These are phyloP conservation scores for Porogramme epimiltina DNA, from an alignment of 1,284 basidiomycete genomes.

Conservation along the genomic window DNA sequence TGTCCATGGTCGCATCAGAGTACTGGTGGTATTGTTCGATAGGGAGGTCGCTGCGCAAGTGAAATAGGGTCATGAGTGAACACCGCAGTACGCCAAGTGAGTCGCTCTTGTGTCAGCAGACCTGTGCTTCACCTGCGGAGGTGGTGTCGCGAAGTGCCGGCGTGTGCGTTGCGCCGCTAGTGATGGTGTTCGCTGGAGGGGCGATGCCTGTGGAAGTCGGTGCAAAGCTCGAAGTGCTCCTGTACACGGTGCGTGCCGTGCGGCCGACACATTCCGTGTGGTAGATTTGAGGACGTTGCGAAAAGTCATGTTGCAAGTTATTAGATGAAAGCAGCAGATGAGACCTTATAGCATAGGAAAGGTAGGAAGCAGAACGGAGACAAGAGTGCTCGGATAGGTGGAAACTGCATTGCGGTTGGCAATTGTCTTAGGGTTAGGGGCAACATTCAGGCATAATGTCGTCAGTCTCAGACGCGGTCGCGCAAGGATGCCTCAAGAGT, in stretches of 20 bases:
- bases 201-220: background rate
- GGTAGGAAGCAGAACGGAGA: too few species aligned
- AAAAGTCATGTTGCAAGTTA: too few species aligned
- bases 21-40: conserved; percentile 75
- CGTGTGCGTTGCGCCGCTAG: background rate
- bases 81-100: background rate
- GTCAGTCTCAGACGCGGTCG: too few species aligned
- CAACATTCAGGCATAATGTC: too few species aligned
- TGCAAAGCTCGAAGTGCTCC: conserved; percentile 3
- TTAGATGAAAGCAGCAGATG: too few species aligned
- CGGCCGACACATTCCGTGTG: background rate
- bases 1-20: conserved; percentile 85
- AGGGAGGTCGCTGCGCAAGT: conserved; percentile 44
- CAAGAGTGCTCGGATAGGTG: too few species aligned
- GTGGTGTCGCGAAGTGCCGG: conserved; percentile 33
- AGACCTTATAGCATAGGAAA: too few species aligned
- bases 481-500: too few species aligned
- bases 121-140: conserved; percentile 33
- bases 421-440: too few species aligned
- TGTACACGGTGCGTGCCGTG: background rate
- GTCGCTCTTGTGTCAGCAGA: conserved; percentile 25
- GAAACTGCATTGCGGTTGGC: too few species aligned
- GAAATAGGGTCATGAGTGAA: conserved; percentile 9
- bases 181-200: background rate
- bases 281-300: background rate